These are phyloP conservation scores for Ormosia semicastrata DNA, from an alignment of 306 rosid genomes.

Conservation along the genomic window DNA sequence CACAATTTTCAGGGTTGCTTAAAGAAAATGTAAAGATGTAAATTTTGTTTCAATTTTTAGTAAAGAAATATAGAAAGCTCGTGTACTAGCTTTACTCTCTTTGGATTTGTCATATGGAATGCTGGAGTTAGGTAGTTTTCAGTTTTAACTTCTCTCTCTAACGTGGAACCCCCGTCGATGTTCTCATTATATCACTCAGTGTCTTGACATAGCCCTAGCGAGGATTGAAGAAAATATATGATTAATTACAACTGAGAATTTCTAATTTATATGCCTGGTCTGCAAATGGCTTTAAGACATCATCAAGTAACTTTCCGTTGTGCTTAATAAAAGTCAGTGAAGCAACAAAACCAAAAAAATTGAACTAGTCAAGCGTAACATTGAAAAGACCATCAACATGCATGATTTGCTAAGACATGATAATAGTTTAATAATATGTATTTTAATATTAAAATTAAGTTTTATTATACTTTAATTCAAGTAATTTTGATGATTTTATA, in stretches of 20 bases:
- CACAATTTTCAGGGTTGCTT: slow-evolving; percentile 12
- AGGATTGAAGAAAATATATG: background rate
- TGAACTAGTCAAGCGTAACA: background rate
- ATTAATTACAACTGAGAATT: background rate
- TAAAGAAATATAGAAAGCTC: background rate
- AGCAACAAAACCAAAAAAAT: background rate
- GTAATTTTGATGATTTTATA: too few species aligned
- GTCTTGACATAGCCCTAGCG: background rate
- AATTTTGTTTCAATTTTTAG: slow-evolving; percentile 13
- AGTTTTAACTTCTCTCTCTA: background rate
- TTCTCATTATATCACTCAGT: background rate
- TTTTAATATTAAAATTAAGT: too few species aligned
- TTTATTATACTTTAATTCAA: too few species aligned
- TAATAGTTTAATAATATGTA: too few species aligned
- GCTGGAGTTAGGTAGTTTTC: slow-evolving; percentile 12
- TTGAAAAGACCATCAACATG: background rate
- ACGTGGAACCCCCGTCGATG: background rate
- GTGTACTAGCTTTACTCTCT: slow-evolving; percentile 16
- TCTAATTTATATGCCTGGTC: background rate
- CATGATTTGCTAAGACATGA: slow-evolving; percentile 29
- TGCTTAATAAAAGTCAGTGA: background rate
- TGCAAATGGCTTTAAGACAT: background rate
- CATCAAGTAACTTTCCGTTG: background rate
- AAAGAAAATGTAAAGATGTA: slow-evolving; percentile 16
- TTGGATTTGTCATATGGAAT: background rate